Base-by-base conservation (phyloP, 305 asterid genomes). In the Fraxinus sp. region DNA sequence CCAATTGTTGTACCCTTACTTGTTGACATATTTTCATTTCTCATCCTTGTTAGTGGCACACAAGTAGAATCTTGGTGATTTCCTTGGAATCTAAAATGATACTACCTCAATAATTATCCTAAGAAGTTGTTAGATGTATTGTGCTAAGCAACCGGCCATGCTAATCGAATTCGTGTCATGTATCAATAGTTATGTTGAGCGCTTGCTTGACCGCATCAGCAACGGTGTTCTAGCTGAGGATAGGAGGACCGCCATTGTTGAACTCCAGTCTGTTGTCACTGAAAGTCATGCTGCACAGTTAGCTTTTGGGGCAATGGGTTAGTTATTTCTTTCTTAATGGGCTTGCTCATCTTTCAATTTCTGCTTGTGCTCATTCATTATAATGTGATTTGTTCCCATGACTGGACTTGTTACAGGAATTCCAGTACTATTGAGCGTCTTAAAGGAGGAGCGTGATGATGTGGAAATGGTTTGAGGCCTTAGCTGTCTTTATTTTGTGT, bases 221-320 rank as follows among this genome's bases (percentile, higher is more conserved):
- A 92, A 94, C 14, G 97, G 98, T 79, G 90, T 81, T 78, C 90
- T 93, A 86, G 97, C 98, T 74, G 99, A 96, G 84, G 99, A 94
- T 82, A 91, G 96, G 89, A 91, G 98, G 89, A 87, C 72, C 83
- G 98, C 97, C 75, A 89, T 94, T 89, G 87, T 80, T 77, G 99
- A 96, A 86, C 99, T 96, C 88, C 97, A 91, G 80, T 90, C 97
- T 78, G 90, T 92, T 91, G 97, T 96, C 46, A 90, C 95, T 75
- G 98, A 96, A 85, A 96, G 95, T 86, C 91, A 80, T 74, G 91
- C 91, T 84, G 92, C 97, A 18, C 97, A 94, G 91, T 86, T 96
- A 86, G 97, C 98, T 79, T 93, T 96, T 86, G 98, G 99, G 79
- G 98, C 98, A 75, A 93, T 91, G 95, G 98, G 99, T 96, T 84